phyloP scores from a whole-genome alignment of 2,329 filamentous ascomycete species.

The Aspergillus ochraceus region DNA sequence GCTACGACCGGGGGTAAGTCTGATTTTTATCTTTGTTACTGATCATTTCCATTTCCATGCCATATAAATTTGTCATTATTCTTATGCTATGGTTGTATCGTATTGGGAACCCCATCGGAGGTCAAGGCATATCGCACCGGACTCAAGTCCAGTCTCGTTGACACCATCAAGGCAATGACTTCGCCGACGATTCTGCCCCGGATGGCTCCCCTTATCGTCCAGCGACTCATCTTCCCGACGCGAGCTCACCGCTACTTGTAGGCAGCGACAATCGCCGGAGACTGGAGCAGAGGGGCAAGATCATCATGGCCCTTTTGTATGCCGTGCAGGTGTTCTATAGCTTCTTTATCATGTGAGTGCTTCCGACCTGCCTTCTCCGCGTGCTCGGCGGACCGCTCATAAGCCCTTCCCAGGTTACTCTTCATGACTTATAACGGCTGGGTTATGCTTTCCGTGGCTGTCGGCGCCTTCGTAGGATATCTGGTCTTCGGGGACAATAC shows the following conservation, averaged over 20 bases:
- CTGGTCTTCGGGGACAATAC: constrained; percentile 72
- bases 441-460: constrained; percentile 88
- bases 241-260: constrained; percentile 72
- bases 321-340: constrained; percentile 96
- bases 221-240: constrained; percentile 40
- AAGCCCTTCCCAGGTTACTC: constrained; percentile 66
- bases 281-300: constrained; percentile 66
- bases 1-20: constrained; percentile 34
- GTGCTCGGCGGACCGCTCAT: constrained; percentile 3
- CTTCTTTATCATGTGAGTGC: constrained; percentile 96
- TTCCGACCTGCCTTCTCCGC: neutral
- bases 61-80: constrained; percentile 7
- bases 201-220: constrained; percentile 23
- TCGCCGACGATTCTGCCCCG: constrained; percentile 29
- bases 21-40: constrained; percentile 7
- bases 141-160: constrained; percentile 14
- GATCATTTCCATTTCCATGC: neutral
- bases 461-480: constrained; percentile 88
- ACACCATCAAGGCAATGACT: constrained; percentile 37
- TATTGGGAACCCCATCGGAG: neutral
- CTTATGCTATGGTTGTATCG: constrained; percentile 12
- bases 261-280: constrained; percentile 65
- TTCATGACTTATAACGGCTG: constrained; percentile 99
- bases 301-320: constrained; percentile 82
- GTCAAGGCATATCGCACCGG: neutral